A percentile compares a stretch with the other conserved stretches of the same genome.
Evolutionary conservation across 352 stramenopile species (phyloP).

Genomic region (Globisporangium rhizosaccharum): DNA sequence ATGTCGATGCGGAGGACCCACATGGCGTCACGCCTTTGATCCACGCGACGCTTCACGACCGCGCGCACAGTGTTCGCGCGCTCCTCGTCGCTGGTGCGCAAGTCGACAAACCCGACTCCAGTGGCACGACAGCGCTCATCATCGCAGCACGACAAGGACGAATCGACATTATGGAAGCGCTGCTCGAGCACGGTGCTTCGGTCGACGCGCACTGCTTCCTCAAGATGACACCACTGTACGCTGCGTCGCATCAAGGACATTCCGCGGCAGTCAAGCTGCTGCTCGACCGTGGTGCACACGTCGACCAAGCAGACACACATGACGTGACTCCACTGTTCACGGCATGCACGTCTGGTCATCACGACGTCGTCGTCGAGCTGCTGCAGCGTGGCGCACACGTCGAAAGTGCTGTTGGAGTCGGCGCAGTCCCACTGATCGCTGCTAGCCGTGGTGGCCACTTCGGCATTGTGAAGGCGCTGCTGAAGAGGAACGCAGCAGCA

Average conservation of each 20-base stretch:
- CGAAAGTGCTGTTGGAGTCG: background rate
- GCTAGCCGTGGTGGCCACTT: background rate
- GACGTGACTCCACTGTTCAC: slow-evolving; percentile 1
- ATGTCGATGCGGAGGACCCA: background rate
- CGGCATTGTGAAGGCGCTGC: background rate
- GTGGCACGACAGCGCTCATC: slow-evolving; percentile 1
- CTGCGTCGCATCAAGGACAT: background rate
- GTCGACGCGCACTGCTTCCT: background rate
- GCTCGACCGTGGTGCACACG: background rate
- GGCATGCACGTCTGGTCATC: background rate
- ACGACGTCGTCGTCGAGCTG: slow-evolving; percentile 1
- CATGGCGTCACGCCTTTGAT: slow-evolving; percentile 1
- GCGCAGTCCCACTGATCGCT: background rate
- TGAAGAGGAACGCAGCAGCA: background rate
- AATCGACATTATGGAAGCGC: background rate
- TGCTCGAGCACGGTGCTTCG: background rate
- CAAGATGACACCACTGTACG: background rate
- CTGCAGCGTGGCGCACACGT: background rate
- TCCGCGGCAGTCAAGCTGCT: background rate
- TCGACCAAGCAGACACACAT: background rate
- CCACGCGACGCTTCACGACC: background rate
- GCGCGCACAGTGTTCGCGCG: background rate
- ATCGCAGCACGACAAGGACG: background rate
- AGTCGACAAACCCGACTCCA: background rate
- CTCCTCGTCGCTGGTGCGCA: background rate